Evolutionary conservation across 495 filamentous ascomycete species (phyloP).

Genomic region (Aspergillus steynii): DNA sequence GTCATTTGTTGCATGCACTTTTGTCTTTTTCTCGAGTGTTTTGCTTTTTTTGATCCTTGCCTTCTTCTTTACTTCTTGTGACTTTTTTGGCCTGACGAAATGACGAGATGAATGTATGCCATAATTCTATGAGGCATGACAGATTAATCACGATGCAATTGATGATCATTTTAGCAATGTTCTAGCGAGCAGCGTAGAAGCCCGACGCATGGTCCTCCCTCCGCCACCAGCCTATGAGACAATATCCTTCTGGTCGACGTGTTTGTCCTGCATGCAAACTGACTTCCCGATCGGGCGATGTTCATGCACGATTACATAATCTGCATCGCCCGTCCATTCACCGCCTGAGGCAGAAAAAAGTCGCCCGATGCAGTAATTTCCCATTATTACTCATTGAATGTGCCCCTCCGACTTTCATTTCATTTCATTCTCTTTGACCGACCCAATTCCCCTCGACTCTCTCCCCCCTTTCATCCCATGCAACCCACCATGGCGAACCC

Average conservation of each 20-base stretch:
- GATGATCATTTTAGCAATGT: background rate
- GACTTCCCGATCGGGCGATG: too few species aligned
- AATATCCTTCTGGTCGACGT: background rate
- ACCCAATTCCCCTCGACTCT: constrained; percentile 31
- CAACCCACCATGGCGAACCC: constrained; percentile 33
- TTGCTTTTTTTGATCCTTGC: constrained; percentile 5
- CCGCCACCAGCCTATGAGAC: too few species aligned
- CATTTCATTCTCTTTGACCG: background rate
- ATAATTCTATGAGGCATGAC: constrained; percentile 11
- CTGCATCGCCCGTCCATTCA: background rate
- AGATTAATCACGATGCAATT: constrained; percentile 2
- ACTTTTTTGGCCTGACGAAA: constrained; percentile 24
- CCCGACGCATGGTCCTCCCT: too few species aligned
- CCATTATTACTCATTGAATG: background rate
- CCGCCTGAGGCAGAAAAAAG: background rate
- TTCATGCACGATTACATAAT: too few species aligned
- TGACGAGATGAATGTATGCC: constrained; percentile 17
- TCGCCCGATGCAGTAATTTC: background rate
- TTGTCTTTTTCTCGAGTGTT: background rate
- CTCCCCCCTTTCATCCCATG: constrained; percentile 13
- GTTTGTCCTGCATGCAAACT: background rate
- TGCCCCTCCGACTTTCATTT: background rate
- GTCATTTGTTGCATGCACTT: background rate
- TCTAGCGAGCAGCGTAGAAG: too few species aligned
- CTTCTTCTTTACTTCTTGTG: constrained; percentile 21